Percentiles rank a stretch among this genome's conserved stretches.
Evolutionary conservation across 495 filamentous ascomycete genomes (phyloP).

Genomic region (Hypoxylon fragiforme): DNA sequence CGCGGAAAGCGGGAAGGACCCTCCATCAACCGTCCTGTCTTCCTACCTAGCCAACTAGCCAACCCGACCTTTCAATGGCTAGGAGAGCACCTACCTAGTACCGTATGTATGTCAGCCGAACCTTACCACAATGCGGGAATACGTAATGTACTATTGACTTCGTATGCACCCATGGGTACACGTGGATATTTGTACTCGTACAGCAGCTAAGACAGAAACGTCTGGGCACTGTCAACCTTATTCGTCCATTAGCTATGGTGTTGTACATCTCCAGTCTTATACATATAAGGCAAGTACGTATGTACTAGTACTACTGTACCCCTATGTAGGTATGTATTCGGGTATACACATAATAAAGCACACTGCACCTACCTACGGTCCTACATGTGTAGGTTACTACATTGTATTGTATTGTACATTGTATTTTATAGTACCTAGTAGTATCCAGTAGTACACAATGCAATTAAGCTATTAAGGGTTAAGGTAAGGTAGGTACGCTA

Average conservation of each 20-base stretch:
- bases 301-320: too few relatives aligned
- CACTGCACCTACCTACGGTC: too few relatives aligned
- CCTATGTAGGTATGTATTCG: too few relatives aligned
- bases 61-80: not conserved
- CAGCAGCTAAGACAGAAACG: not conserved
- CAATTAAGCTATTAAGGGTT: too few relatives aligned
- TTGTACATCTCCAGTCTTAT: not conserved
- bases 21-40: slow-evolving; percentile 23
- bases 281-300: too few relatives aligned
- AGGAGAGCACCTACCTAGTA: not conserved
- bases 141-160: not conserved
- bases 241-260: not conserved
- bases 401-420: too few relatives aligned
- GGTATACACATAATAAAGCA: too few relatives aligned
- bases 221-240: not conserved
- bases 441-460: too few relatives aligned
- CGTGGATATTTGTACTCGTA: not conserved
- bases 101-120: slow-evolving; percentile 26
- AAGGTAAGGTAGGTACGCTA: too few relatives aligned
- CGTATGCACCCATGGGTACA: not conserved
- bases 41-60: slow-evolving; percentile 11
- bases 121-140: slow-evolving; percentile 14
- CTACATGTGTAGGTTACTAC: too few relatives aligned
- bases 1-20: slow-evolving; percentile 37
- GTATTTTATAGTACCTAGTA: too few relatives aligned